Base-by-base conservation (phyloP, 306 rosid species). In the Rosa multiflora region DNA sequence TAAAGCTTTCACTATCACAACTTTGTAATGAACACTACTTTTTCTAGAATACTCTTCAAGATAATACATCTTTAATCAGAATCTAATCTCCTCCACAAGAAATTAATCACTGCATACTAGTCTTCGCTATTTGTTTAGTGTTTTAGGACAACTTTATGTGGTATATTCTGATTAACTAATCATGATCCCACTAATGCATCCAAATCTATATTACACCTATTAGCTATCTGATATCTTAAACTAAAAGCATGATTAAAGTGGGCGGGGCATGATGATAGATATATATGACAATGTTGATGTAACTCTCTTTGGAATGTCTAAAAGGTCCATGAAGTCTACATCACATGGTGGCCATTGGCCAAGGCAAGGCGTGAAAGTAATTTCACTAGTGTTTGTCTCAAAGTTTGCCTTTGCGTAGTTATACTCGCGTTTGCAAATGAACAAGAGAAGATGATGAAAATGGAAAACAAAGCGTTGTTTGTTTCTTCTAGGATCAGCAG, bases 101-200 rank as follows among this genome's bases (percentile, higher is more conserved):
- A 12, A 8, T 32, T 39, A 66, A 39, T 35, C 61, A 23, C 35
- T 72, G 21, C 40, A 40, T 18, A 67, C 13, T 67, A 53, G 76
- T 77, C 88, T 63, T 81, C 42, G 51, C 61, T 61, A 53, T 1
- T 11, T 32, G 49, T 10, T 63, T 73, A 47, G 64, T 82, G 73
- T 79, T 86, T 84, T 85, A 68, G 52, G 84, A 92, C 92, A 87
- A 87, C 88, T 76, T 76, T 69, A 21, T 43, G 70, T 8, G 4
- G 32, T 43, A 78, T 55, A 67, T 55, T 70, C 55, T n/a, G 40
- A 72, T 79, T 74, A 72, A 63, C 76, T 55, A 46, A 69, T 78
- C 47, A 48, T 78, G 40, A 73, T 67, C 66, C 67, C 15, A 52
- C 26, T 13, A 73, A 53, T 43, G 80, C 51, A 56, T 80, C 71